Conservation (phyloP, 140 eudicot species). For the Ambrosia hybrid region DNA sequence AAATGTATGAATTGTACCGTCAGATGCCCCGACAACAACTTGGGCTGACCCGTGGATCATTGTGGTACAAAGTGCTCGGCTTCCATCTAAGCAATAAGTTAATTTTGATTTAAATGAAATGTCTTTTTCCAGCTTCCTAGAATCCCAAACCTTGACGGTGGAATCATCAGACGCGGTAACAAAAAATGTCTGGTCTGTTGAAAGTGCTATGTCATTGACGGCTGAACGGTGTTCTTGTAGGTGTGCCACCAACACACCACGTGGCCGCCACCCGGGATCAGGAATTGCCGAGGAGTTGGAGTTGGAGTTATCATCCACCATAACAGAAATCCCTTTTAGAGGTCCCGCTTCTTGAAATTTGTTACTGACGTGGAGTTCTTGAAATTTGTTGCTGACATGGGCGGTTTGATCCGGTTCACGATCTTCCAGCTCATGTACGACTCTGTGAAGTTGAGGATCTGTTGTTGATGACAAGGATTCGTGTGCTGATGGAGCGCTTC, state of each 20-base stretch:
- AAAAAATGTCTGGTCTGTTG: conserved; percentile 80
- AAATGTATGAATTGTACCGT: conserved; percentile 78
- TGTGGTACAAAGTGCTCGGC: conserved; percentile 70
- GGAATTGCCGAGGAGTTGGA: conserved; percentile 49
- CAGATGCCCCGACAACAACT: conserved; percentile 87
- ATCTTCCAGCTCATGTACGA: conserved; percentile 92
- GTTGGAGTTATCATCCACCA: conserved; percentile 40
- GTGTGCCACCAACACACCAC: conserved; percentile 96
- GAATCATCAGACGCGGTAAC: conserved; percentile 98
- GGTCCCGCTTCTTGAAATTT: conserved; percentile 73
- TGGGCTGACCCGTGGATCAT: conserved; percentile 83
- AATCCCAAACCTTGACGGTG: conserved; percentile 95
- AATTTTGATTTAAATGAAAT: conserved; percentile 89
- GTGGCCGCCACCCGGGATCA: conserved; percentile 97
- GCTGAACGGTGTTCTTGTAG: conserved; percentile 95
- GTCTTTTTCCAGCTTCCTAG: conserved; percentile 87
- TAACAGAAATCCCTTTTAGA: conserved; percentile 43
- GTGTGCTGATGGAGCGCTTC: conserved; percentile 49
- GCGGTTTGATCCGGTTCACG: conserved; percentile 71
- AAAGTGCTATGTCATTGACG: conserved; percentile 82
- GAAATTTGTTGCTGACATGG: conserved; percentile 56
- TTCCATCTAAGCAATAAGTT: conserved; percentile 84
- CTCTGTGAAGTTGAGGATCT: conserved; percentile 71
- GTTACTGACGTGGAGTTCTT: conserved; percentile 56
- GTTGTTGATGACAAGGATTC: conserved; percentile 55